phyloP scores from a whole-genome alignment of 2,329 filamentous ascomycete species.

The Gliomastix tumulicola region DNA sequence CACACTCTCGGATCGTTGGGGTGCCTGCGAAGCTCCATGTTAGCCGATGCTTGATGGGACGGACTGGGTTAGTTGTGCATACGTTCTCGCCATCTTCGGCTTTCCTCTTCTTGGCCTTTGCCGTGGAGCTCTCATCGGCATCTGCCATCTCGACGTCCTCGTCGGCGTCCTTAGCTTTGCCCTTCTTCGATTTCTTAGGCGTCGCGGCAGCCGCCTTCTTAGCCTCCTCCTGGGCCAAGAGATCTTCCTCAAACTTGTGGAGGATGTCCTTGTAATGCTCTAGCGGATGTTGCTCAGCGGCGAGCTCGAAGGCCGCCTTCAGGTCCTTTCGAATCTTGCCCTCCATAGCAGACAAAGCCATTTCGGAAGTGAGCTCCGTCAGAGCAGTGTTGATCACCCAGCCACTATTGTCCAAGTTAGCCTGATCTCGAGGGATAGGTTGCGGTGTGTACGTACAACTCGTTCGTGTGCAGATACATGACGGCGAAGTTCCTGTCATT shows the following conservation, averaged over 20 bases:
- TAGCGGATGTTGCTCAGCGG: conserved; percentile 69
- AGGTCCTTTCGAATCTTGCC: conserved; percentile 78
- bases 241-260: conserved; percentile 59
- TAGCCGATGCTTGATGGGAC: no score
- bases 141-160: conserved; percentile 58
- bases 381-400: conserved; percentile 88
- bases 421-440: neutral
- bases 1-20: conserved; percentile 52
- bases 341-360: conserved; percentile 60
- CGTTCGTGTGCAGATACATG: conserved; percentile 92
- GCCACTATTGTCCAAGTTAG: conserved; percentile 46
- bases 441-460: conserved; percentile 70
- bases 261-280: conserved; percentile 80
- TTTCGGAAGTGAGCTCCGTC: conserved; percentile 66
- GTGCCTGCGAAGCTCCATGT: conserved; percentile 38
- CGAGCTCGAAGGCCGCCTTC: conserved; percentile 71
- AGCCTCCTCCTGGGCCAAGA: conserved; percentile 43
- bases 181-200: conserved; percentile 34
- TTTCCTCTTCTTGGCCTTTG: conserved; percentile 82
- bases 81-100: conserved; percentile 66
- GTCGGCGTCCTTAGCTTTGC: conserved; percentile 45
- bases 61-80: no score
- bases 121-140: conserved; percentile 38
- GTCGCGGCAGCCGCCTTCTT: conserved; percentile 34
- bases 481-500: conserved; percentile 84